Percentiles rank a stretch among this genome's conserved stretches.
Conservation (phyloP, 169 alveolate genomes). For the Pseudocohnilembus persalinus region DNA sequence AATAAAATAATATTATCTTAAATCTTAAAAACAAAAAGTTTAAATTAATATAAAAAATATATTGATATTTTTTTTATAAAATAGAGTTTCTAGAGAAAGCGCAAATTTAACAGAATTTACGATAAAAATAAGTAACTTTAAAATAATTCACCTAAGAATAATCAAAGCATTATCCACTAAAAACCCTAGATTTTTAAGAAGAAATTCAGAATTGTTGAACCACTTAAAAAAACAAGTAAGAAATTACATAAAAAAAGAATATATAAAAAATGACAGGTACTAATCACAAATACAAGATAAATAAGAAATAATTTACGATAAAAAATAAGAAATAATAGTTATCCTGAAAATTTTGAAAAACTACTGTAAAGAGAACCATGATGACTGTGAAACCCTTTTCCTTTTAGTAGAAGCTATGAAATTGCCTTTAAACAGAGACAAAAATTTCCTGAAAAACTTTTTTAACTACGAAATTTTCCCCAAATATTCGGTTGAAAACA, state of each 20-base stretch:
- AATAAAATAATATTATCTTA: neutral
- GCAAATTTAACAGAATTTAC: neutral
- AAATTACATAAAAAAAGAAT: neutral
- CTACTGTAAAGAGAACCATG: constrained; percentile 14
- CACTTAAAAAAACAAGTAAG: too few species aligned
- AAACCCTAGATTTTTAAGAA: neutral
- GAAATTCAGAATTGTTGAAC: neutral
- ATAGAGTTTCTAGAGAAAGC: constrained; percentile 4
- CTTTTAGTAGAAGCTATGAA: constrained; percentile 1
- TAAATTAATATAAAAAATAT: too few species aligned
- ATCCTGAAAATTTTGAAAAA: constrained; percentile 8
- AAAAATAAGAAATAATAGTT: constrained; percentile 2
- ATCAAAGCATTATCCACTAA: neutral
- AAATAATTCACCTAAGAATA: neutral
- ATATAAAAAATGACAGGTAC: neutral
- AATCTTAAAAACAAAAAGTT: too few species aligned
- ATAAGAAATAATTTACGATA: neutral
- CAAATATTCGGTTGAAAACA: constrained; percentile 1
- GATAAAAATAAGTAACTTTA: constrained; percentile 12
- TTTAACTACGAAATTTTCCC: neutral
- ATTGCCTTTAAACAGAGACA: neutral
- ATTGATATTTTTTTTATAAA: neutral
- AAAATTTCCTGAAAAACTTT: constrained; percentile 6
- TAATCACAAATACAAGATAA: neutral
- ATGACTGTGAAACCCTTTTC: constrained; percentile 12